phyloP scores from a whole-genome alignment of 2,329 filamentous ascomycete species.

The Cladophialophora exuberans region DNA sequence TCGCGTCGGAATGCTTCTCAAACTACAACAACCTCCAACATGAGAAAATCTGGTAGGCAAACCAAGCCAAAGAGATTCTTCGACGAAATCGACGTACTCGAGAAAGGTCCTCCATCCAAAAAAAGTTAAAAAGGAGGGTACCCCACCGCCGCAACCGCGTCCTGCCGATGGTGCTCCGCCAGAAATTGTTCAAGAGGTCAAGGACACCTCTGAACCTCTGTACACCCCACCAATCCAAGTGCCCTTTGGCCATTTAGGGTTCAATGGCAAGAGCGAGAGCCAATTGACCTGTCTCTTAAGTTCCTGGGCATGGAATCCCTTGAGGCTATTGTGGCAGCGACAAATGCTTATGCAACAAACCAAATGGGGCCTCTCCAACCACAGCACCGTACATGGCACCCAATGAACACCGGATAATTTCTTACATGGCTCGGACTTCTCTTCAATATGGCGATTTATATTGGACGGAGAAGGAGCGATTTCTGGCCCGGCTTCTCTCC shows the following conservation, averaged over 20 bases:
- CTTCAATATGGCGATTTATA: conserved; percentile 8
- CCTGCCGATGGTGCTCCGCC: no score
- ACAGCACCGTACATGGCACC: background rate
- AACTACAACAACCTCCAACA: no score
- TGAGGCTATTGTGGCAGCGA: background rate
- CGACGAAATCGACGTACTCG: no score
- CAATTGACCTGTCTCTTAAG: background rate
- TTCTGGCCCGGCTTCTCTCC: background rate
- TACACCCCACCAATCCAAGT: conserved; percentile 2
- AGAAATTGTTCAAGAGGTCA: no score
- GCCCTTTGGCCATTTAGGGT: background rate
- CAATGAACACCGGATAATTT: background rate
- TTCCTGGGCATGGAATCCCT: background rate
- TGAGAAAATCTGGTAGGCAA: no score
- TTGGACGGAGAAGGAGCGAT: background rate
- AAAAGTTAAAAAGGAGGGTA: no score
- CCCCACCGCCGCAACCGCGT: no score
- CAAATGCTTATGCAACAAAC: background rate
- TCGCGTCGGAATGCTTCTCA: no score
- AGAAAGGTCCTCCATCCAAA: no score
- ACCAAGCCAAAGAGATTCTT: no score
- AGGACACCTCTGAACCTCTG: no score
- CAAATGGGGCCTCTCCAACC: background rate
- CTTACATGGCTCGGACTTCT: conserved; percentile 2
- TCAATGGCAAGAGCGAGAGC: background rate